Conservation (phyloP, 768 basidiomycete genomes). For the Strobilomyces confusus region DNA sequence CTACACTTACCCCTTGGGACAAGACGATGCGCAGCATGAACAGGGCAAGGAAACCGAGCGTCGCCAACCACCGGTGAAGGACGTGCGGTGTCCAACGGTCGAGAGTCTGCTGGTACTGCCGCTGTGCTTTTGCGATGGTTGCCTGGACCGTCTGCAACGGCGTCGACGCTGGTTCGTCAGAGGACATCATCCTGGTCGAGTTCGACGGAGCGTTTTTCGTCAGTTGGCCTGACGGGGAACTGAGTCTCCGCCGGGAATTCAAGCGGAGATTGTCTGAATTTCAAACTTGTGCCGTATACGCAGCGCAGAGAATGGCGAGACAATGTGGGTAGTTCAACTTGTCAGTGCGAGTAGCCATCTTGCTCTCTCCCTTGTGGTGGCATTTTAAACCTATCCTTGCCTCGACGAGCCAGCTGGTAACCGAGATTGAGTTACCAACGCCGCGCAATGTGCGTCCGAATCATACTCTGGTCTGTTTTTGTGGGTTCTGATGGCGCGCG, state of each 20-base stretch:
- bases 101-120: conserved; percentile 83
- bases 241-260: not conserved
- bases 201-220: conserved; percentile 8
- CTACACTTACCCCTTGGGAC: conserved; percentile 73
- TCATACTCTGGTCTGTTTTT: no score
- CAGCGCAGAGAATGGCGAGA: no score
- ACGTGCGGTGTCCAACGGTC: conserved; percentile 91
- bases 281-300: not conserved
- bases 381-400: no score
- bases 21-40: conserved; percentile 86
- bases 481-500: no score
- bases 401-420: no score
- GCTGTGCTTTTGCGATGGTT: conserved; percentile 43
- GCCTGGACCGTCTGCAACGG: conserved; percentile 29
- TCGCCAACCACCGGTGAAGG: conserved; percentile 84
- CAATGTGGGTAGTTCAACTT: no score
- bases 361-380: no score
- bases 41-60: conserved; percentile 61
- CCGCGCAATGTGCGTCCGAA: no score
- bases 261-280: conserved; percentile 11
- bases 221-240: not conserved
- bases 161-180: conserved; percentile 27
- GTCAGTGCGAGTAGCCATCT: no score
- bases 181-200: conserved; percentile 36
- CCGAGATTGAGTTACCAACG: no score